Base-by-base conservation (phyloP, 2,329 filamentous ascomycete species). In the Tolypocladium sp. region DNA sequence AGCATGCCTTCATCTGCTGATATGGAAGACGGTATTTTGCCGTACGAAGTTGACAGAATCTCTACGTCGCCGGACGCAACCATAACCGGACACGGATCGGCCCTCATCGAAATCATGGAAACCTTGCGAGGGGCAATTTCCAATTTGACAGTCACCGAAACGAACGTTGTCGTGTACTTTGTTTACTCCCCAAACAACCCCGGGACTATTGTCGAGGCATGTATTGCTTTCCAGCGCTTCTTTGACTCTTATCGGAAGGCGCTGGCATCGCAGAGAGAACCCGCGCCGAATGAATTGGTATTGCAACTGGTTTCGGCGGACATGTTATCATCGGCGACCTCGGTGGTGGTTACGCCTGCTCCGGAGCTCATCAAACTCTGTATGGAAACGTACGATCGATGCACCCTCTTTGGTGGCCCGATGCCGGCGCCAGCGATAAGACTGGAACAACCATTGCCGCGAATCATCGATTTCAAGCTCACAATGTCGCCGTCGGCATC, bases 341-440 rank as follows among this genome's bases (percentile, higher is more conserved):
- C 80, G 2, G 73, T 92, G 17, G 81, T 86, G 1, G 78, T 89
- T n/a, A 82, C 86, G 1, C 78, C 82, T 2, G 82, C 84, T 0
- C 70, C 74, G 6, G 85, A 87, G 17, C 83, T 89, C 65, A 75
- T 78, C 52, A 82, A 77, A 58, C 76, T 92, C 20, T 89, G 88
- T 22, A 79, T 91, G 60, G 89, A 93, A 71, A 83, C 89, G 2
- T 94, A 93, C 66, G 89, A 92, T 68, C 85, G 90, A 7, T 92
- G 89, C 67, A 82, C 82, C 13, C 70, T 82, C 33, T 82, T 83
- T 56, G 76, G 76, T 10, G 80, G 82, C 13, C 71, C 81, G 58
- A 77, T 82, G 69, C 83, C 87, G 10, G 84, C 88, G 0, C 87
- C 90, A 2, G 85, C 89, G 0, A 85, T 94, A 58, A 79, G 89